phyloP scores from a whole-genome alignment of 2,329 filamentous ascomycete species.

The Fulvia fulva region DNA sequence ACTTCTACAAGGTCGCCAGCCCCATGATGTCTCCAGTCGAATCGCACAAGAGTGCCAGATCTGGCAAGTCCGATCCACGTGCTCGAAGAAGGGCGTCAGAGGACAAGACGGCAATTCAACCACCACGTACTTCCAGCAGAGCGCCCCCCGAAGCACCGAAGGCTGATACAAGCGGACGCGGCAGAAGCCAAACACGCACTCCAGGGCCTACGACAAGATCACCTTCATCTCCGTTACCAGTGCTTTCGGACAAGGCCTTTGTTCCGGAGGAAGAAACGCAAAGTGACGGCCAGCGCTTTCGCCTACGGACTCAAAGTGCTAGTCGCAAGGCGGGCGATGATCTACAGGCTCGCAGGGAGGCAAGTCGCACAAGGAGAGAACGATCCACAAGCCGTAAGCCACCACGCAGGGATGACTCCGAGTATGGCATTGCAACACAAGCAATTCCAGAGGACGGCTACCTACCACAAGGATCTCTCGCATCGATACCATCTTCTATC shows the following conservation, averaged over 20 bases:
- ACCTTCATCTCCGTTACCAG: conserved; percentile 75
- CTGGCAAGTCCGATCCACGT: conserved; percentile 2
- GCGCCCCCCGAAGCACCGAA: background rate
- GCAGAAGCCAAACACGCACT: conserved; percentile 59
- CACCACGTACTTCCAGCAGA: conserved; percentile 6
- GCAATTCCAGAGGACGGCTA: conserved; percentile 2
- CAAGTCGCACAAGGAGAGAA: conserved; percentile 23
- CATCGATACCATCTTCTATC: conserved; percentile 1
- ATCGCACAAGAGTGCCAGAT: conserved; percentile 19
- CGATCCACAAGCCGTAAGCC: conserved; percentile 23
- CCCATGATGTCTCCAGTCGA: conserved; percentile 36
- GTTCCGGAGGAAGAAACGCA: conserved; percentile 55
- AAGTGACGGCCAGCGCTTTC: conserved; percentile 42
- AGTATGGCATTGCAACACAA: background rate
- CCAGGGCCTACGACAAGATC: conserved; percentile 61
- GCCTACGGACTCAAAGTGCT: conserved; percentile 49
- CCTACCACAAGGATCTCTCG: conserved; percentile 1
- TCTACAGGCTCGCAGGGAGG: conserved; percentile 30
- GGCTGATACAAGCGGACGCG: conserved; percentile 41
- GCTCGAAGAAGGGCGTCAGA: conserved; percentile 2
- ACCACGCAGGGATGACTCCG: background rate
- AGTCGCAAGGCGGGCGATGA: conserved; percentile 40
- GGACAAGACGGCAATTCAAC: background rate
- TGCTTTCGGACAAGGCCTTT: conserved; percentile 57
- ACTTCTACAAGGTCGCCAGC: conserved; percentile 42